Evolutionary conservation across 176 grass and related monocot genomes (phyloP), one percentile per base, ranked within the genome.

Genomic region (Oryza australiensis): DNA sequence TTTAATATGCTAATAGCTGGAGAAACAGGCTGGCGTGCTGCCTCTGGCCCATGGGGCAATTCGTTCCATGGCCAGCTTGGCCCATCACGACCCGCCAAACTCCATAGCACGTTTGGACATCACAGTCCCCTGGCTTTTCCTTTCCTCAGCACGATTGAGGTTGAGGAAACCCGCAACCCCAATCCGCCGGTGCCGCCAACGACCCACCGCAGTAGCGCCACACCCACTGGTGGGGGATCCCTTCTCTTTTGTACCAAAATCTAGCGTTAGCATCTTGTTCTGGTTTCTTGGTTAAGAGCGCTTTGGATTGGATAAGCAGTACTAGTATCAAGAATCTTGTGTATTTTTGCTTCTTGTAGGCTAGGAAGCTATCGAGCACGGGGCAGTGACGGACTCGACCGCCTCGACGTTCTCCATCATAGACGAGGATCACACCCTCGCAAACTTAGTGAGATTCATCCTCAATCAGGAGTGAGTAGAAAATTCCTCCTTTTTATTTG

Each of bases 371-470:
- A n/a, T n/a, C n/a, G 94, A 97, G 87, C 94, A 94, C 40, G 94
- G 94, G 15, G 90, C 87, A 46, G 33, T 80, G 68, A 49, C 68
- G 16, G 89, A 97, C 75, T 60, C 40, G 22, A 94, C 63, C 1
- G 65, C 91, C 0, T 98, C 92, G 15, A 93, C 92, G 7, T 98
- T 98, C 86, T 89, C 92, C 70, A 83, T 98, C 48, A 43, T 86
- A 51, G 92, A 94, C 5, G 95, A 98, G 86, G 95, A 94, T 63
- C 95, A 98, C 72, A 98, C 90, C 4, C 84, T 94, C 20, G 92
- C 90, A 16, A 98, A 94, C 81, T 91, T 92, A 26, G 81, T 81
- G 68, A 87, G 88, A 94, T 98, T 89, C 34, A 82, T 81, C 4
- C 90, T 98, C 9, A 70, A 40, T 12, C 22, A 70, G 22, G 67